Evolutionary conservation across 192 early-diverging fungal species (phyloP), one percentile per base, ranked within the genome.

Genomic region (Entomortierella beljakovae): DNA sequence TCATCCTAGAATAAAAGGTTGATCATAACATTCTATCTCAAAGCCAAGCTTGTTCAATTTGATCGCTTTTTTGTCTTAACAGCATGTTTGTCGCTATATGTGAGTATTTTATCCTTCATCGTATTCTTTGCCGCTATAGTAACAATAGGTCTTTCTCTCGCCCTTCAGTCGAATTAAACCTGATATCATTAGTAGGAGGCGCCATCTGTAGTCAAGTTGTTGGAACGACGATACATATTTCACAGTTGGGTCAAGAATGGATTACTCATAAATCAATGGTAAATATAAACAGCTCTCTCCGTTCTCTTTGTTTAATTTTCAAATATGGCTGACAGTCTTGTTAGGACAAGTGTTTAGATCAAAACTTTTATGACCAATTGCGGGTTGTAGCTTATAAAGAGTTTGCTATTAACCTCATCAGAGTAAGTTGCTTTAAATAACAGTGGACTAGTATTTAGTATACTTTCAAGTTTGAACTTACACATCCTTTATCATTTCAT

Each of bases 341-440:
- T 26, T 53, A 53, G 51, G 51, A 53, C 51, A 53, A 53, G 51
- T 53, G 51, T n/a, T 28, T 53, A 25, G 28, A 25, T 15, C 22
- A 26, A 3, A 29, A 26, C 7, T 25, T 28, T 18, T 23, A 25
- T 53, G 2, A 3, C 13, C 25, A 53, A 6, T 8, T 53, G 18
- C 23, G 23, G 23, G 6, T 29, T 25, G 22, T 9, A 9, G 28
- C 25, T 29, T 53, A 29, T 9, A 53, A 53, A 15, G 51, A 53
- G 23, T 53, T 53, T 53, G 8, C 15, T 8, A 2, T 53, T 8
- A 53, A 53, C 23, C 15, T 53, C 2, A 15, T 15, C 3, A 25
- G 23, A 25, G 51, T 53, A 53, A 9, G 23, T 43, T 43, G n/a
- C n/a, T n/a, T n/a, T 3, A 15, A 4, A 15, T 16, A 46, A 13